Conservation (phyloP, 345 rosid species). For the Clarkia xantiana region DNA sequence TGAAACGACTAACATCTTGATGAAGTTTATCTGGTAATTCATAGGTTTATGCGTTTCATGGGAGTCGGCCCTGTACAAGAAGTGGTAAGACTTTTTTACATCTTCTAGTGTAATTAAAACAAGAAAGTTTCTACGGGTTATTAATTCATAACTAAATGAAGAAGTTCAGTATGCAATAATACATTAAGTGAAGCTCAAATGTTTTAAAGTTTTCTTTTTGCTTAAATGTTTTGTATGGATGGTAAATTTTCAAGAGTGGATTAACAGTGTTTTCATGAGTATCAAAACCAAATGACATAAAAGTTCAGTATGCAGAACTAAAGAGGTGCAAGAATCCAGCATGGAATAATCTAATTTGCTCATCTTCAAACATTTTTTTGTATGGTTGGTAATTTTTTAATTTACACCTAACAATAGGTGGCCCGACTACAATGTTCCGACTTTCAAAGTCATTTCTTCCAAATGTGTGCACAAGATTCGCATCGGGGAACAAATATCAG, state of each 20-base stretch:
- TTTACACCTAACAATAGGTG: conserved; percentile 36
- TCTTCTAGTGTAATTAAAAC: background rate
- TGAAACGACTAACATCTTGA: too few relatives aligned
- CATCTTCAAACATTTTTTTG: too few relatives aligned
- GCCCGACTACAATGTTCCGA: conserved; percentile 66
- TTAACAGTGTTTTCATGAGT: too few relatives aligned
- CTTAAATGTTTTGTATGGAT: background rate
- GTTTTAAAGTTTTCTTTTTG: background rate
- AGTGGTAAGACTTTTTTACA: conserved; percentile 49
- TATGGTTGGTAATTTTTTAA: background rate
- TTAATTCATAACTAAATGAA: background rate
- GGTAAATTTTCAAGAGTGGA: background rate
- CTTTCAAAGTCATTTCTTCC: conserved; percentile 38
- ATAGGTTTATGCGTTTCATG: conserved; percentile 83
- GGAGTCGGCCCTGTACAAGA: conserved; percentile 57
- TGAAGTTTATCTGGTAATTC: conserved; percentile 4
- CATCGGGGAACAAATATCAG: conserved; percentile 58
- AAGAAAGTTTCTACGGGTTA: background rate
- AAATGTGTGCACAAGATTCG: conserved; percentile 46
- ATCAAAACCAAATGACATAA: too few relatives aligned
- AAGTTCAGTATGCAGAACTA: too few relatives aligned
- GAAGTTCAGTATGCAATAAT: background rate
- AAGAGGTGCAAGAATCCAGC: too few relatives aligned
- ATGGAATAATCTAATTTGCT: too few relatives aligned
- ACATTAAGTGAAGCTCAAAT: too few relatives aligned